Conservation (phyloP, 371 early-diverging fungal species). For the Rhizopus microsporus region DNA sequence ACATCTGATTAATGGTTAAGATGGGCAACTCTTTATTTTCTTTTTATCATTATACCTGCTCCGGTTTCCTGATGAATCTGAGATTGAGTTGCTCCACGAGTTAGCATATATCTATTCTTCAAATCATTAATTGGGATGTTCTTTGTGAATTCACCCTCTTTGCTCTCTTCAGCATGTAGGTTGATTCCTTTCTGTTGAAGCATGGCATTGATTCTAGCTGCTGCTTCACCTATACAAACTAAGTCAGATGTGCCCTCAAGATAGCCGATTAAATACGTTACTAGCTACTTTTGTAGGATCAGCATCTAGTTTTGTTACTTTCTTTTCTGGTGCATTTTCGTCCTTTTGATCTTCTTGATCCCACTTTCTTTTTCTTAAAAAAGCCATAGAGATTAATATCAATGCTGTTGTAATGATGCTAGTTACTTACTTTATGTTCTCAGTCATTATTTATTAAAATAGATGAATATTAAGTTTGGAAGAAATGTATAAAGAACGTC, state of each 20-base stretch:
- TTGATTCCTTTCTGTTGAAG: slow-evolving; percentile 55
- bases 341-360: slow-evolving; percentile 41
- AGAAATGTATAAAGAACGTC: no score
- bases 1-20: slow-evolving; percentile 52
- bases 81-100: slow-evolving; percentile 75
- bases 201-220: slow-evolving; percentile 62
- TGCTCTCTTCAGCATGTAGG: slow-evolving; percentile 15
- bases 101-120: slow-evolving; percentile 77
- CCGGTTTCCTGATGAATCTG: slow-evolving; percentile 74
- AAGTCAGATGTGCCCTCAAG: background rate
- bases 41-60: slow-evolving; percentile 49
- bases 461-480: no score
- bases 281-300: slow-evolving; percentile 43
- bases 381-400: background rate
- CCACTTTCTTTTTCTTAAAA: slow-evolving; percentile 52
- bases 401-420: background rate
- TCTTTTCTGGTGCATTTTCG: slow-evolving; percentile 19
- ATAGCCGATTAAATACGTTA: slow-evolving; percentile 1
- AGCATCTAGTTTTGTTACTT: slow-evolving; percentile 26
- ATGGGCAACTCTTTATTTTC: slow-evolving; percentile 5
- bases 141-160: slow-evolving; percentile 54
- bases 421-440: background rate
- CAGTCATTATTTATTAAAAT: background rate
- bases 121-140: slow-evolving; percentile 83
- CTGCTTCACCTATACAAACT: slow-evolving; percentile 45